These are phyloP conservation scores for Sergeia podlipaevii DNA, from an alignment of 208 protist species.

Conservation along the genomic window DNA sequence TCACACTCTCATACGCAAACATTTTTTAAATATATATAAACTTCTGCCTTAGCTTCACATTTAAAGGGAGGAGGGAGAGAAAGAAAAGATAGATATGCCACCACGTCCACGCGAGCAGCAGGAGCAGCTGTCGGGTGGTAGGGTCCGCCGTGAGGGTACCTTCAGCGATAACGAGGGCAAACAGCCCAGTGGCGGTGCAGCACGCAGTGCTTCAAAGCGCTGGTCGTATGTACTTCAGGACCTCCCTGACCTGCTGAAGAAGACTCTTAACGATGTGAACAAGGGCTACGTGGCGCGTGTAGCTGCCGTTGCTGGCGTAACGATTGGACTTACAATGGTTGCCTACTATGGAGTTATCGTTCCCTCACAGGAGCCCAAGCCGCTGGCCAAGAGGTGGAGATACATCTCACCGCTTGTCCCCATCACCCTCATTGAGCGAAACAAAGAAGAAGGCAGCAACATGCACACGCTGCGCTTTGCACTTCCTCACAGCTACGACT, in stretches of 20 bases:
- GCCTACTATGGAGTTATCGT: constrained; percentile 47
- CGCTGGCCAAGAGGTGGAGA: constrained; percentile 69
- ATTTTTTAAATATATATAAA: too few relatives aligned
- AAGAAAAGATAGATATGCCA: too few relatives aligned
- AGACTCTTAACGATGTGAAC: constrained; percentile 63
- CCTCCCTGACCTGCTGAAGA: constrained; percentile 24
- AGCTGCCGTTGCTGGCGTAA: constrained; percentile 12
- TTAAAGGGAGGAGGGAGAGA: too few relatives aligned
- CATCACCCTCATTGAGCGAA: constrained; percentile 71
- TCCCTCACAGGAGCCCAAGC: constrained; percentile 41
- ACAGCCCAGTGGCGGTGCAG: background rate
- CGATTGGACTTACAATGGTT: constrained; percentile 20
- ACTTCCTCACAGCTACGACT: constrained; percentile 79
- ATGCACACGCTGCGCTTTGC: constrained; percentile 78
- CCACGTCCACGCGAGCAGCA: too few relatives aligned
- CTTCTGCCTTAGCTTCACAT: too few relatives aligned
- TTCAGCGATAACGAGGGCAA: background rate
- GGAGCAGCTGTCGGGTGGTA: background rate
- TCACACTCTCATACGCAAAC: too few relatives aligned
- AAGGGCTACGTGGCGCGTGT: constrained; percentile 67
- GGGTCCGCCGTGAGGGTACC: background rate
- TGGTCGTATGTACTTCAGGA: constrained; percentile 85
- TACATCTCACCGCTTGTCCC: constrained; percentile 53
- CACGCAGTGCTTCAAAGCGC: constrained; percentile 5
- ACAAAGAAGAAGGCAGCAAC: constrained; percentile 33